phyloP scores from a whole-genome alignment of 1,284 basidiomycete species.

The Anthracocystis setariae region DNA sequence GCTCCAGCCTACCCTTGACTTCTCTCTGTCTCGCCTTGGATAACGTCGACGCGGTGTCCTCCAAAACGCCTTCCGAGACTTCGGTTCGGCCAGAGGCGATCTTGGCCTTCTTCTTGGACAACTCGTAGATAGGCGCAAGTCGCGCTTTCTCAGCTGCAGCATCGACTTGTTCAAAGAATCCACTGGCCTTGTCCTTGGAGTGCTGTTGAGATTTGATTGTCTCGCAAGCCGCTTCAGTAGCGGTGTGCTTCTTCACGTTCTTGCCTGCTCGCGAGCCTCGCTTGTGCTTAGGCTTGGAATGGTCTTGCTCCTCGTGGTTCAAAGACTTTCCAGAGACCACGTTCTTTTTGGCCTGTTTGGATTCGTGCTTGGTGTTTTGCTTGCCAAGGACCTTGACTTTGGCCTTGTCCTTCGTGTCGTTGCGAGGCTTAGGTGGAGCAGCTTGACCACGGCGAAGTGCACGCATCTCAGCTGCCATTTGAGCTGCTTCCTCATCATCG shows the following conservation, averaged over 20 bases:
- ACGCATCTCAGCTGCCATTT: slow-evolving; percentile 41
- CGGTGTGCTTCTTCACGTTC: slow-evolving; percentile 2
- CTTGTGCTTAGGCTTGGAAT: slow-evolving; percentile 2
- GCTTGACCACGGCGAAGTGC: slow-evolving; percentile 27
- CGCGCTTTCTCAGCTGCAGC: slow-evolving; percentile 27
- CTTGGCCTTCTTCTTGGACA: slow-evolving; percentile 31
- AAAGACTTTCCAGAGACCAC: background rate
- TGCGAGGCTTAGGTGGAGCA: slow-evolving; percentile 1
- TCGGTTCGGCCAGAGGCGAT: slow-evolving; percentile 40
- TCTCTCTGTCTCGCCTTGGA: slow-evolving; percentile 33
- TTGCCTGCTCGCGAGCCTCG: background rate
- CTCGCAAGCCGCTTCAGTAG: background rate
- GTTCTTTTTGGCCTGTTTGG: background rate
- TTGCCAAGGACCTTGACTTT: slow-evolving; percentile 4
- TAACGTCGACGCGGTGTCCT: slow-evolving; percentile 17
- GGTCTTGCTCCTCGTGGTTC: background rate
- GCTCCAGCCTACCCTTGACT: slow-evolving; percentile 14
- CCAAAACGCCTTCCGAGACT: slow-evolving; percentile 40
- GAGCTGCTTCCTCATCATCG: slow-evolving; percentile 30
- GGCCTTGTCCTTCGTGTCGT: slow-evolving; percentile 7
- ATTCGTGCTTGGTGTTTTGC: background rate
- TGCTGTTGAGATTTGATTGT: slow-evolving; percentile 1
- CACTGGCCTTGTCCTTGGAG: slow-evolving; percentile 1
- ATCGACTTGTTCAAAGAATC: slow-evolving; percentile 45
- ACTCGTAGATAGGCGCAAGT: slow-evolving; percentile 41